A percentile compares a stretch with the other conserved stretches of the same genome.
phyloP scores from a whole-genome alignment of 73 alveolate genomes.

The Blepharisma stoltei region DNA sequence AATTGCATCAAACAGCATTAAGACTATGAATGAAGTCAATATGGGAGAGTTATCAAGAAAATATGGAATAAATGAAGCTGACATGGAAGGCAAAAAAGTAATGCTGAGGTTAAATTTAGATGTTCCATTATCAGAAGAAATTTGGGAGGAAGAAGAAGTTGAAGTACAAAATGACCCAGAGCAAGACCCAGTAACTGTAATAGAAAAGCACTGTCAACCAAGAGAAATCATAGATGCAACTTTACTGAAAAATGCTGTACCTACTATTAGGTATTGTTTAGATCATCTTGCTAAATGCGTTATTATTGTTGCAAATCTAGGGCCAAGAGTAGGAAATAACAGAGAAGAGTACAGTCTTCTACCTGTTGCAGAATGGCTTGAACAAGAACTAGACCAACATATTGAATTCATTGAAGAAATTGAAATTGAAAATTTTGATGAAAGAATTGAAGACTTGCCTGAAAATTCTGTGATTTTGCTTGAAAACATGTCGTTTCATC shows the following conservation, averaged over 20 bases:
- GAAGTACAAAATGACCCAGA: constrained; percentile 28
- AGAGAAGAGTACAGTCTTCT: constrained; percentile 54
- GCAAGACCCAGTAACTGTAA: not conserved
- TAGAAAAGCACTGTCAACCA: constrained; percentile 40
- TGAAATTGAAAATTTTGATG: constrained; percentile 43
- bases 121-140: constrained; percentile 30
- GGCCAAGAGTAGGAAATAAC: constrained; percentile 41
- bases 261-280: constrained; percentile 48
- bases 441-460: constrained; percentile 56
- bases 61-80: constrained; percentile 49
- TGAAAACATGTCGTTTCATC: constrained; percentile 57
- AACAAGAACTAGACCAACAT: constrained; percentile 45
- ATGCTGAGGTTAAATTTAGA: constrained; percentile 68
- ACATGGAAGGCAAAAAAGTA: constrained; percentile 61
- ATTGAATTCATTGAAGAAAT: constrained; percentile 52
- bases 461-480: constrained; percentile 48
- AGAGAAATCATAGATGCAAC: constrained; percentile 45
- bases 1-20: constrained; percentile 11
- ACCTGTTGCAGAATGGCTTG: constrained; percentile 37
- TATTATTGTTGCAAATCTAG: constrained; percentile 51
- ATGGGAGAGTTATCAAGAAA: constrained; percentile 52
- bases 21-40: constrained; percentile 10
- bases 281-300: constrained; percentile 64
- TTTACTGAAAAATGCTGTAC: constrained; percentile 44
- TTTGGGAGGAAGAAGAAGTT: constrained; percentile 31